Conservation (phyloP, 352 stramenopile genomes). For the Pythium myriotylum region DNA sequence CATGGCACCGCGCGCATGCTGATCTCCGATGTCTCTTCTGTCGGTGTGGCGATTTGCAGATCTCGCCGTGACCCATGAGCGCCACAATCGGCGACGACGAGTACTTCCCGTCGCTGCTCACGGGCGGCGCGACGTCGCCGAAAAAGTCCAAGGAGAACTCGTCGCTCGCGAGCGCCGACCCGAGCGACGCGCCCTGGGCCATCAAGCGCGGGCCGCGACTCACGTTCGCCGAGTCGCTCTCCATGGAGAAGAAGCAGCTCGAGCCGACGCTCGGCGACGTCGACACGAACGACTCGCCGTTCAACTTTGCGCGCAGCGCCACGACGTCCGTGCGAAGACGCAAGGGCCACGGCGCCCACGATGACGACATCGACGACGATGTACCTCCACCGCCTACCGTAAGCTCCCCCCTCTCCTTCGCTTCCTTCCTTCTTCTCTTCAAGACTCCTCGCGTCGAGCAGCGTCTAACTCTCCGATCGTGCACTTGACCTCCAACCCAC, state of each 20-base stretch:
- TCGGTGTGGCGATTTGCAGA: not conserved
- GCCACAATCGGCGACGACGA: slow-evolving; percentile 51
- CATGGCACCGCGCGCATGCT: no score
- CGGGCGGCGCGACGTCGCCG: slow-evolving; percentile 48
- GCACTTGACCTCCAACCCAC: no score
- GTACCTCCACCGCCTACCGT: slow-evolving; percentile 61
- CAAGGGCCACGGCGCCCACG: slow-evolving; percentile 32
- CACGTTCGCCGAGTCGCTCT: slow-evolving; percentile 71
- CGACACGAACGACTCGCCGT: slow-evolving; percentile 60
- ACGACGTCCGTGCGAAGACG: slow-evolving; percentile 41
- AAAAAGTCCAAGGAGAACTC: slow-evolving; percentile 61
- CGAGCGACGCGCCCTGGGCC: slow-evolving; percentile 23
- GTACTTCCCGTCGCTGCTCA: slow-evolving; percentile 78
- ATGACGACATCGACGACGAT: slow-evolving; percentile 40
- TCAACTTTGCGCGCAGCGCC: slow-evolving; percentile 40
- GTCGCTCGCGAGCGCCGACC: slow-evolving; percentile 29
- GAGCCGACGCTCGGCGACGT: slow-evolving; percentile 36
- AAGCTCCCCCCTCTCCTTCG: no score
- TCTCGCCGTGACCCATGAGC: slow-evolving; percentile 17
- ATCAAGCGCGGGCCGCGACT: slow-evolving; percentile 46
- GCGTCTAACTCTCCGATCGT: no score
- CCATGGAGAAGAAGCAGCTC: slow-evolving; percentile 53
- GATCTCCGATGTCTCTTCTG: not conserved
- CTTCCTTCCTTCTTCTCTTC: not conserved
- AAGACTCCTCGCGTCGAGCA: not conserved